Conservation (phyloP, 2,329 filamentous ascomycete genomes). For the Aspergillus pseudoglaucus region DNA sequence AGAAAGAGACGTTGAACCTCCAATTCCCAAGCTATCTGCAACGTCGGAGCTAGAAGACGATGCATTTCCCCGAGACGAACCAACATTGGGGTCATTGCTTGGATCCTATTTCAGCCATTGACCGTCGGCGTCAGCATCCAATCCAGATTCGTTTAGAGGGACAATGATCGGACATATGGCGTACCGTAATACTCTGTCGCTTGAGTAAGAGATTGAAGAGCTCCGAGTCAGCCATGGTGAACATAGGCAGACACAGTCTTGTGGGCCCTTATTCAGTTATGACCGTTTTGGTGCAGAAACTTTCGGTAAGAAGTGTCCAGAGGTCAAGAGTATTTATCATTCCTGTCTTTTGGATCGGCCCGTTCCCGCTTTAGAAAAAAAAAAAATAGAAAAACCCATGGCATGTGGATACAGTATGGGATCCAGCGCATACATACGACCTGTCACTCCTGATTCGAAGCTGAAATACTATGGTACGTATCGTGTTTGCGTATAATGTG, state of each 20-base stretch:
- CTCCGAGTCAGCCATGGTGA: background rate
- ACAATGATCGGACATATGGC: background rate
- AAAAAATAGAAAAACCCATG: background rate
- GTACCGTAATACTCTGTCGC: background rate
- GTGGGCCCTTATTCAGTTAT: background rate
- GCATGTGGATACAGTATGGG: background rate
- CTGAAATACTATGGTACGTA: too few relatives aligned
- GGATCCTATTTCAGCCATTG: constrained; percentile 23
- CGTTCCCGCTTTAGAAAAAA: background rate
- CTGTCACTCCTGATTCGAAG: too few relatives aligned
- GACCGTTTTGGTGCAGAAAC: background rate
- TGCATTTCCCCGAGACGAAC: constrained; percentile 35
- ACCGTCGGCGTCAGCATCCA: background rate
- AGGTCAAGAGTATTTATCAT: background rate
- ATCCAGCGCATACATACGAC: background rate
- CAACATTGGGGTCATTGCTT: constrained; percentile 36
- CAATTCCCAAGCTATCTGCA: constrained; percentile 23
- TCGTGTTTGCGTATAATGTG: too few relatives aligned
- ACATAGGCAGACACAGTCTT: background rate
- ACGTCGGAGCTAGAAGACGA: constrained; percentile 28
- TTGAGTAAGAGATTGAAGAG: background rate
- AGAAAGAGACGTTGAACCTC: constrained; percentile 45
- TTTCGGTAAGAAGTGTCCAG: background rate
- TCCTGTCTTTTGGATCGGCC: background rate
- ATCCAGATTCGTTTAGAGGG: background rate